Base-by-base conservation (phyloP, 1,284 basidiomycete species). In the Cryptococcus deneoformans region DNA sequence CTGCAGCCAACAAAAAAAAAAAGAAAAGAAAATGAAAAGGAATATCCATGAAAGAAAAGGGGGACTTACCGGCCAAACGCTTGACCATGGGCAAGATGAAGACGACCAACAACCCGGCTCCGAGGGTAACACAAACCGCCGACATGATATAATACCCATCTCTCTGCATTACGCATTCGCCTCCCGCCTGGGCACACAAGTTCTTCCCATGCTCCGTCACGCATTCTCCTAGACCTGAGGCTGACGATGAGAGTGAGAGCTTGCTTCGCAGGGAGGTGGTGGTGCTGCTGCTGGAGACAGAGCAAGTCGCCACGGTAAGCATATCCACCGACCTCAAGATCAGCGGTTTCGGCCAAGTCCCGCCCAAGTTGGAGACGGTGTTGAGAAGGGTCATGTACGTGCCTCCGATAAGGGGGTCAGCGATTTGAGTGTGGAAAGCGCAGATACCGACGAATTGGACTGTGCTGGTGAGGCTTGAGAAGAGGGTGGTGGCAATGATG, bases 361-460 rank as follows among this genome's bases (percentile, higher is more conserved):
- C 96, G 53, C 96, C 96, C 59, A 99, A 84, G 73, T 99, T 99
- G 24, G 89, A 88, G 64, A 98, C 92, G 6, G 96, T 99, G 75
- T 98, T 97, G 56, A 99, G 80, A 38, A 99, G 82, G 12, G 93
- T 97, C 93, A 97, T 97, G 75, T 97, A 97, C 1, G 94, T 97
- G 50, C 93, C 96, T 36, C 96, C 96, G 60, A 99, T 98, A 12
- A 97, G 72, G 0, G 96, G 96, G 73, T 99, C 96, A 0, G 96
- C 93, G 52, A 99, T 89, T 60, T 91, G 87, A 1, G 94, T 98
- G 73, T 99, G 95, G 83, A 98, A 99, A 3, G 96, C 95, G 8
- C 92, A 92, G 65, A 99, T 94, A 14, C 95, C 94, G 20, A 98
- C 95, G 70, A 99, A 99, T 77, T 99, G 95, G 9, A 99, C 88